Evolutionary conservation across 2,329 filamentous ascomycete genomes (phyloP).

Genomic region (Aurifilum marmelostoma): DNA sequence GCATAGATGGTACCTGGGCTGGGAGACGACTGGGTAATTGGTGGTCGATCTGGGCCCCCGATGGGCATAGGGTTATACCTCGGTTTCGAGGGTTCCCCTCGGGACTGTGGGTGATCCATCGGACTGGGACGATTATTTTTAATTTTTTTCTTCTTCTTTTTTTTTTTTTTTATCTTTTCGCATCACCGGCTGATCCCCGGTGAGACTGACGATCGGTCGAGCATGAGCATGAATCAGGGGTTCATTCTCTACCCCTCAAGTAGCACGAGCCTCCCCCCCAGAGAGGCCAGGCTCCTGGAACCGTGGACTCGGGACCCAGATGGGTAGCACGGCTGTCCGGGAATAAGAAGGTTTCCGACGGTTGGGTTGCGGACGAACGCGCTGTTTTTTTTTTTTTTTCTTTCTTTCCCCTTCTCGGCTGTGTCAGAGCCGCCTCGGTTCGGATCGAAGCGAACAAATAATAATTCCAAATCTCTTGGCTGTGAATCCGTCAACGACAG

Average conservation of each 20-base stretch:
- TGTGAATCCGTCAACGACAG: background rate
- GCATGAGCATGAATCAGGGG: conserved; percentile 10
- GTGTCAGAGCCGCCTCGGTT: conserved; percentile 6
- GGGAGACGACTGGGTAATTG: conserved; percentile 27
- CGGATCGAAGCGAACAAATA: conserved; percentile 3
- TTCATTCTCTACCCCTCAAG: background rate
- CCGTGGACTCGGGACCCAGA: conserved; percentile 24
- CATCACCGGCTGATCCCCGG: conserved; percentile 19
- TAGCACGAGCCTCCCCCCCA: conserved; percentile 24
- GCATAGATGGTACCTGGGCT: conserved; percentile 26
- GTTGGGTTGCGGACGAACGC: background rate
- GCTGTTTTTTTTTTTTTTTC: background rate
- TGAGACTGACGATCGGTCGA: conserved; percentile 15
- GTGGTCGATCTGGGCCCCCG: conserved; percentile 27
- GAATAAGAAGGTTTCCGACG: conserved; percentile 24
- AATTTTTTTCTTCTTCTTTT: too few species aligned
- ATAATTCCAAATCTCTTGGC: conserved; percentile 9
- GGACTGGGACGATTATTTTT: background rate
- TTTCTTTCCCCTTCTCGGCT: background rate
- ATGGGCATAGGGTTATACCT: conserved; percentile 28
- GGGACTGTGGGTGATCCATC: conserved; percentile 12
- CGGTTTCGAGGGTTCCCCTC: conserved; percentile 18
- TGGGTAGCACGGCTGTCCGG: conserved; percentile 16
- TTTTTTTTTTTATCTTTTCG: background rate
- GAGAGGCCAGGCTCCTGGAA: conserved; percentile 16